Evolutionary conservation across 495 filamentous ascomycete genomes (phyloP).

Genomic region (Neurospora pannonica): DNA sequence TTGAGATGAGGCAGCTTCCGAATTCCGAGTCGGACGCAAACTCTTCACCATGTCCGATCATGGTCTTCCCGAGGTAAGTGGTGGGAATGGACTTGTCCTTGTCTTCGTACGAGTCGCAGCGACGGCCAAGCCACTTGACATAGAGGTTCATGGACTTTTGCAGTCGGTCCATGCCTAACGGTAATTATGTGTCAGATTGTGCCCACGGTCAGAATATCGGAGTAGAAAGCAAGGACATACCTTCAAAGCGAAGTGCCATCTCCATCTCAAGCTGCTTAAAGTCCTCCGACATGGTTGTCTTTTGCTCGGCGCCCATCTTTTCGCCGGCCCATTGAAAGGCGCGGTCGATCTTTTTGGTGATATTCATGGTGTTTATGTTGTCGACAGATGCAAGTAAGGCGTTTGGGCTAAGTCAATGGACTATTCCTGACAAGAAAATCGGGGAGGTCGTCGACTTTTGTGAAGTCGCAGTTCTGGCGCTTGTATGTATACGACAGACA

Average conservation of each 20-base stretch:
- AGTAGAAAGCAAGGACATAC: slow-evolving; percentile 35
- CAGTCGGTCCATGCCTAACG: slow-evolving; percentile 77
- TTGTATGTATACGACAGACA: neutral
- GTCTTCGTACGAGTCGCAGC: slow-evolving; percentile 76
- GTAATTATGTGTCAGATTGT: neutral
- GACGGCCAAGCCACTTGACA: slow-evolving; percentile 83
- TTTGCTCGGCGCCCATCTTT: slow-evolving; percentile 89
- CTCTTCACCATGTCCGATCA: slow-evolving; percentile 89
- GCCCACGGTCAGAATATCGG: neutral
- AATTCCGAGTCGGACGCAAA: slow-evolving; percentile 89
- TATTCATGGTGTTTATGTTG: slow-evolving; percentile 54
- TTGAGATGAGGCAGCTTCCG: slow-evolving; percentile 74
- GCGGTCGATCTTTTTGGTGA: slow-evolving; percentile 92
- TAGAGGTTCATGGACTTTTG: slow-evolving; percentile 84
- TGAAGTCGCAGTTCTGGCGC: neutral
- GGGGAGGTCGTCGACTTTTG: neutral
- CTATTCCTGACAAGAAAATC: neutral
- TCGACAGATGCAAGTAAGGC: neutral
- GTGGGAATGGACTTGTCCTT: slow-evolving; percentile 69
- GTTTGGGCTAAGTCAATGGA: neutral
- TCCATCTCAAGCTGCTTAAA: slow-evolving; percentile 90
- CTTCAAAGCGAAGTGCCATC: slow-evolving; percentile 86
- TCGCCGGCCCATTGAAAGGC: slow-evolving; percentile 98
- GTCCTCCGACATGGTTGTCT: slow-evolving; percentile 80
- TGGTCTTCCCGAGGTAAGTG: slow-evolving; percentile 72